Conservation (phyloP, 495 filamentous ascomycete genomes). For the Pyronema domesticum region DNA sequence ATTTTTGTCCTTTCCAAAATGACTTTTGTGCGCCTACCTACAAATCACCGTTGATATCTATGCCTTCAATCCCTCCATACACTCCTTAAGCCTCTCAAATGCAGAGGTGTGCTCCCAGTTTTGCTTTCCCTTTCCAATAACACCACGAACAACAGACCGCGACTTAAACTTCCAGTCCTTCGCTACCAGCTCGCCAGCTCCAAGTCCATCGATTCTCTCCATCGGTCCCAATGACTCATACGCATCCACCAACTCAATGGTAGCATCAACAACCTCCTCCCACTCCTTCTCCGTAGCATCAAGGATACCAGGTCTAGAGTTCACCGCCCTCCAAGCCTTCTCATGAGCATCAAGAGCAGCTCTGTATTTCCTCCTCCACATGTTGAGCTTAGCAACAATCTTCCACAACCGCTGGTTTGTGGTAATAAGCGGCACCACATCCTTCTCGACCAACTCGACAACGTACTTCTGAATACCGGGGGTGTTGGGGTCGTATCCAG, state of each 20-base stretch:
- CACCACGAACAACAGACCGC: conserved; percentile 57
- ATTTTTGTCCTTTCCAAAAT: not conserved
- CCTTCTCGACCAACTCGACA: conserved; percentile 51
- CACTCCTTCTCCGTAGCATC: conserved; percentile 33
- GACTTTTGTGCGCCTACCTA: not conserved
- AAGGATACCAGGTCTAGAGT: conserved; percentile 34
- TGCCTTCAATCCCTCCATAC: conserved; percentile 41
- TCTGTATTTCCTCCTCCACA: conserved; percentile 47
- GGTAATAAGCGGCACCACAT: conserved; percentile 68
- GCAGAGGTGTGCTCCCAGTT: conserved; percentile 61
- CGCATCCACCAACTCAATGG: conserved; percentile 44
- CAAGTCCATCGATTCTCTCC: conserved; percentile 31
- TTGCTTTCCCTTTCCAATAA: conserved; percentile 67
- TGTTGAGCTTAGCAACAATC: conserved; percentile 48
- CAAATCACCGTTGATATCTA: not conserved
- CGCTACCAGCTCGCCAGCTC: conserved; percentile 34
- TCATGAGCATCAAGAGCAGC: conserved; percentile 68
- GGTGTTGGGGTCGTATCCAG: conserved; percentile 16
- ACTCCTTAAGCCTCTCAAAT: conserved; percentile 45
- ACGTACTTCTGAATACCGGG: conserved; percentile 33
- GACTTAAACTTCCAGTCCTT: conserved; percentile 75
- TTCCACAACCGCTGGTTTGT: conserved; percentile 56
- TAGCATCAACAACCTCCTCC: conserved; percentile 44
- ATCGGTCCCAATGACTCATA: conserved; percentile 45
- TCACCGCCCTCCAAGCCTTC: conserved; percentile 64